Conservation (phyloP, 345 rosid species). For the Cardamine chenopodiifolia region DNA sequence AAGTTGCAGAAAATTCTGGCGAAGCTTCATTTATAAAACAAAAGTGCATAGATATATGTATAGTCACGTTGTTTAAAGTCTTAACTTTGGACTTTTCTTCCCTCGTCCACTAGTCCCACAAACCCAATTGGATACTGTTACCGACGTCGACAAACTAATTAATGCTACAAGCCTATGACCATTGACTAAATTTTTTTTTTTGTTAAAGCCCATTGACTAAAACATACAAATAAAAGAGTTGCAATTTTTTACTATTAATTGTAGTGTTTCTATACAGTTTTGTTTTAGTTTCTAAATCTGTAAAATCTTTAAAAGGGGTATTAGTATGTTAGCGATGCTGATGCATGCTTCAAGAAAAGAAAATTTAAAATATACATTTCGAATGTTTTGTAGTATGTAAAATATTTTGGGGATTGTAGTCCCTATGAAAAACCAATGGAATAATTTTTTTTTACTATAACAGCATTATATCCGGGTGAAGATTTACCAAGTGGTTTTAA, state of each 20-base stretch:
- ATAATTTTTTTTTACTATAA: background rate
- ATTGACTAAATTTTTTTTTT: background rate
- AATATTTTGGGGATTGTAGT: background rate
- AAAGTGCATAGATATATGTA: background rate
- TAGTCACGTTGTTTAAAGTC: background rate
- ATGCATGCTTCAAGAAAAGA: background rate
- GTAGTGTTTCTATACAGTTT: background rate
- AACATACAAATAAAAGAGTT: too few species aligned
- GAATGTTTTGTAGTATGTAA: background rate
- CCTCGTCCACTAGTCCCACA: background rate
- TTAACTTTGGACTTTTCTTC: background rate
- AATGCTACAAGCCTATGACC: conserved; percentile 10
- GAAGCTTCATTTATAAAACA: background rate
- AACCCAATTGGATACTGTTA: background rate
- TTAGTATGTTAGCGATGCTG: background rate
- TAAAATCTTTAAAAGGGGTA: background rate
- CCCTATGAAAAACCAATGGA: background rate
- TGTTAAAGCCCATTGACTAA: too few species aligned
- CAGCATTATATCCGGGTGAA: too few species aligned
- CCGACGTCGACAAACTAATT: background rate
- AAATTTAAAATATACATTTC: background rate
- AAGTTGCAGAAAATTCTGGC: background rate
- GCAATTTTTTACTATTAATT: too few species aligned
- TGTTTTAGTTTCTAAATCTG: background rate
- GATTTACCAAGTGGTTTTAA: too few species aligned